Percentiles rank a stretch among this genome's conserved stretches.
Conservation (phyloP, 805 yeast species). For the Cyberlindnera maclurae region DNA sequence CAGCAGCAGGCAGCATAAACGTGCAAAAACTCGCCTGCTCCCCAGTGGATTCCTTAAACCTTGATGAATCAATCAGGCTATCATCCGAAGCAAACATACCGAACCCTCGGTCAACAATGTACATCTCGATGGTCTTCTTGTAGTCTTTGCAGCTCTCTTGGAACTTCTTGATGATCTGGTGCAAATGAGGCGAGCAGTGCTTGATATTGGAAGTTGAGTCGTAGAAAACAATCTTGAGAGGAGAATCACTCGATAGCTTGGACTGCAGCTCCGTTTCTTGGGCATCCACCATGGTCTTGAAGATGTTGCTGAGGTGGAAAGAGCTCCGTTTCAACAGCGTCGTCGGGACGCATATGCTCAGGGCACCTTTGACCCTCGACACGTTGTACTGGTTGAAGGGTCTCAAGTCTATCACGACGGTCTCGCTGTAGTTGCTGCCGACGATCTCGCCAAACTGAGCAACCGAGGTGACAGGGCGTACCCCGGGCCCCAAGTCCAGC, state of each 20-base stretch:
- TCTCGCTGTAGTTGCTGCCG: conserved; percentile 5
- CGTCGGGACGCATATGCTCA: conserved; percentile 82
- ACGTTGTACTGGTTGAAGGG: conserved; percentile 71
- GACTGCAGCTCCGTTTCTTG: conserved; percentile 14
- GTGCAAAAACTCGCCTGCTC: conserved; percentile 11
- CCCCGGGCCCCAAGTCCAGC: conserved; percentile 10
- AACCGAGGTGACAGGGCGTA: conserved; percentile 7
- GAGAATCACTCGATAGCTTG: conserved; percentile 7
- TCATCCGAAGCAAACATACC: conserved; percentile 7
- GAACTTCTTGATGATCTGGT: conserved; percentile 23
- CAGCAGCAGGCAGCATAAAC: conserved; percentile 20
- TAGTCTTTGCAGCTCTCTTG: conserved; percentile 10
- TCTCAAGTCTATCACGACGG: conserved; percentile 48
- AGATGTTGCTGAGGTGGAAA: conserved; percentile 21
- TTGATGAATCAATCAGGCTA: conserved; percentile 10
- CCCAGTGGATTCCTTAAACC: conserved; percentile 6
- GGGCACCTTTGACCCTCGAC: conserved; percentile 50
- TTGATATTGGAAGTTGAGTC: conserved; percentile 17
- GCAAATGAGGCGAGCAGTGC: conserved; percentile 21
- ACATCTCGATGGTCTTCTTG: conserved; percentile 11
- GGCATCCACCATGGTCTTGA: conserved; percentile 22
- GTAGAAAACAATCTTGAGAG: conserved; percentile 18
- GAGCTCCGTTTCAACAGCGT: conserved; percentile 63
- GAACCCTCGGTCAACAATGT: conserved; percentile 19
- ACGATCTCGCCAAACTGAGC: conserved; percentile 5